Conservation (phyloP, 305 asterid species). For the Fraxinus dipetala region DNA sequence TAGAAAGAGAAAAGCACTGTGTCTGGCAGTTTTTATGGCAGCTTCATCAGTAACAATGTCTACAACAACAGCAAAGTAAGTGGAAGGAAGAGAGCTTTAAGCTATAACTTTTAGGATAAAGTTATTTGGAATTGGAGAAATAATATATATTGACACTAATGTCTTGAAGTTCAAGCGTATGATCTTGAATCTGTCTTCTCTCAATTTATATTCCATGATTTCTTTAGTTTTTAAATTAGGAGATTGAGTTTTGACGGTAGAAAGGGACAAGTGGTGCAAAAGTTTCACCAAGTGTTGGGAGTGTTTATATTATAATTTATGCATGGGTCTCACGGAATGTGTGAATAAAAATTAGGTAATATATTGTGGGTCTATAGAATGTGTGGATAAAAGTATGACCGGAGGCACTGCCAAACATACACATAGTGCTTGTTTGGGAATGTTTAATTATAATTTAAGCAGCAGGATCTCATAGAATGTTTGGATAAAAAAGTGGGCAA, state of each 20-base stretch:
- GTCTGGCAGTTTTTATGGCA: background rate
- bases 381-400: background rate
- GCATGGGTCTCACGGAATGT: background rate
- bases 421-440: no score
- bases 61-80: background rate
- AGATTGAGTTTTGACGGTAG: background rate
- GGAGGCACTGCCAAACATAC: no score
- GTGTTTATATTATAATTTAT: no score
- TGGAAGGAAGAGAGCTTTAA: background rate
- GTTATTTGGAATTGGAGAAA: background rate
- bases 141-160: background rate
- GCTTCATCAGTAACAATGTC: background rate
- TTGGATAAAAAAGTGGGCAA: no score
- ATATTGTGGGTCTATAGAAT: background rate
- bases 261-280: background rate
- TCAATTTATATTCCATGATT: background rate
- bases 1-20: background rate
- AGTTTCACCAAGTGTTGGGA: background rate
- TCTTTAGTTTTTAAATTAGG: background rate
- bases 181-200: background rate
- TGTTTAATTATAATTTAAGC: no score
- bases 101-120: background rate
- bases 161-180: background rate
- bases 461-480: no score
- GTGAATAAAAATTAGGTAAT: background rate